A percentile compares a stretch with the other conserved stretches of the same genome.
These are phyloP conservation scores for Picea engelmannii DNA, from an alignment of 83 land plant genomes.

Conservation along the genomic window DNA sequence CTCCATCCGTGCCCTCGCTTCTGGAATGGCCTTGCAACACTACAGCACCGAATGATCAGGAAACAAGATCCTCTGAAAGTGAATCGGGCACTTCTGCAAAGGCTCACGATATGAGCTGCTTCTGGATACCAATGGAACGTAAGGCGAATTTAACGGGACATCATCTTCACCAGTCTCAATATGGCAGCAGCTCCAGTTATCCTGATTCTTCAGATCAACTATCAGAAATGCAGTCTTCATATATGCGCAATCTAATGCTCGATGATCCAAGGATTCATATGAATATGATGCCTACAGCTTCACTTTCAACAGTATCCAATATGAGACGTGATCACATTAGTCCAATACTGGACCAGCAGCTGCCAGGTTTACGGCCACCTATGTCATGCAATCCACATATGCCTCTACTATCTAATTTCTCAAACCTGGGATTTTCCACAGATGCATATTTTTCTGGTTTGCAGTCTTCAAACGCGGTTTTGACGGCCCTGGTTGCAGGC, in stretches of 20 bases:
- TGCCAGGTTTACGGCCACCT: background rate
- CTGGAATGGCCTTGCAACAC: conserved; percentile 10
- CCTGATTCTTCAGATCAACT: background rate
- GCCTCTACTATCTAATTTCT: too few species aligned
- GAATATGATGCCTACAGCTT: background rate
- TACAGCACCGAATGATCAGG: background rate
- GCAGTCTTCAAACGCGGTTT: too few species aligned
- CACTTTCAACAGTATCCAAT: background rate
- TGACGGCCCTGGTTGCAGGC: too few species aligned
- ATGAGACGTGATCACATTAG: background rate
- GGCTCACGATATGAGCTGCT: background rate
- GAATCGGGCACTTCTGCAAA: background rate
- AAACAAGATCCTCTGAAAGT: background rate
- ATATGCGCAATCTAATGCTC: background rate
- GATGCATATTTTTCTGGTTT: too few species aligned
- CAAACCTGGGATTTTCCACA: too few species aligned
- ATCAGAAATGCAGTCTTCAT: conserved; percentile 6
- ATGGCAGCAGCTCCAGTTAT: background rate
- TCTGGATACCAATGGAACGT: background rate
- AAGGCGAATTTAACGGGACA: background rate
- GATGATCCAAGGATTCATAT: too few species aligned
- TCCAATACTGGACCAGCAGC: background rate
- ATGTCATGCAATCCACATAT: too few species aligned
- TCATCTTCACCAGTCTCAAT: background rate
- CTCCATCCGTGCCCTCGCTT: conserved; percentile 15